phyloP scores from a whole-genome alignment of 768 basidiomycete species.

The Suillus paluster region DNA sequence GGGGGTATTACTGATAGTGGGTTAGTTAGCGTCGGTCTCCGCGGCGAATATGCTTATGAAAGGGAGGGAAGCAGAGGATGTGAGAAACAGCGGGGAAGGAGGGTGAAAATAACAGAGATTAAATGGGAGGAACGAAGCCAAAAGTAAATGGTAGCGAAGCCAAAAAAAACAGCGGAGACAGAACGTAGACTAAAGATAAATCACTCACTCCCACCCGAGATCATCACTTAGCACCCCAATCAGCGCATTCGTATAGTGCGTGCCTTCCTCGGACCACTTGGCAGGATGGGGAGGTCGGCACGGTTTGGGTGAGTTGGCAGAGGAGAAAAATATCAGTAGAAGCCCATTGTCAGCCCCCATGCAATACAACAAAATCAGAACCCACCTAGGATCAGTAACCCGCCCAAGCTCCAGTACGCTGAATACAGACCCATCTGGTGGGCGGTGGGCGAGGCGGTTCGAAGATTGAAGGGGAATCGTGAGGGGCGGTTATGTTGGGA shows the following conservation, averaged over 20 bases:
- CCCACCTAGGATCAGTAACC: neutral
- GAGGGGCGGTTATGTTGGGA: neutral
- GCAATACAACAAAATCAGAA: neutral
- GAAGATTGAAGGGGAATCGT: neutral
- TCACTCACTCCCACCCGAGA: constrained; percentile 56
- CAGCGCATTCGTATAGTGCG: constrained; percentile 33
- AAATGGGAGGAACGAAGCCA: neutral
- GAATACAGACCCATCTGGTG: neutral
- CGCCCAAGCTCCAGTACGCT: neutral
- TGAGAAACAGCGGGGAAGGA: too few species aligned
- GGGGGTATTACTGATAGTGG: constrained; percentile 45
- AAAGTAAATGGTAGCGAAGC: too few species aligned
- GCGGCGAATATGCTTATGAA: too few species aligned
- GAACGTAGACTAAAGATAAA: neutral
- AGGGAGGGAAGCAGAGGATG: neutral
- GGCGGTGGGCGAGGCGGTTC: neutral
- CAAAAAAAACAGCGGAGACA: too few species aligned
- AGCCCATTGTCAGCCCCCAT: too few species aligned
- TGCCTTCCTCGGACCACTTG: constrained; percentile 20
- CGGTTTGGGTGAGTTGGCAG: too few species aligned
- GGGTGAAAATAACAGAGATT: too few species aligned
- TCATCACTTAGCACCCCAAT: constrained; percentile 44
- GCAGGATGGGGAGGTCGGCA: neutral
- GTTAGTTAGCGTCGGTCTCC: neutral
- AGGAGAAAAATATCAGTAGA: too few species aligned